Evolutionary conservation across 2,329 filamentous ascomycete species (phyloP), one percentile per base, ranked within the genome.

Genomic region (Colletotrichum musae): DNA sequence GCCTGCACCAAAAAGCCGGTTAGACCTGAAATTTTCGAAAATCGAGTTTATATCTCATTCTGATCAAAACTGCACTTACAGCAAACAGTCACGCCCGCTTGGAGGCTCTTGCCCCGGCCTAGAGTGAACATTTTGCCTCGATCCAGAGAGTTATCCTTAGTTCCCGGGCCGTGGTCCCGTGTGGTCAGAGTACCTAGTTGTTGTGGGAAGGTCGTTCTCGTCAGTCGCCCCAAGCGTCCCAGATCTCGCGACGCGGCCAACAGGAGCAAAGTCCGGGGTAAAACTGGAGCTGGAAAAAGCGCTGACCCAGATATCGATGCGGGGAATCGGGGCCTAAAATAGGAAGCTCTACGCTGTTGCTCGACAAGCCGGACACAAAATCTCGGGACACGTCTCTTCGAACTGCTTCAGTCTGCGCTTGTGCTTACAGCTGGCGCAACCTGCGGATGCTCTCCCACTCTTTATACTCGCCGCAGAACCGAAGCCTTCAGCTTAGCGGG

Each of bases 61-160:
- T 24, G 21, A 24, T 24, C 21, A 24, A 4, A 24, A 24, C 9
- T 36, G 10, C 32, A 36, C 0, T 67, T 13, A 32, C 63, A 70
- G 21, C 68, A 70, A 16, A 62, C 41, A 2, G 63, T 70, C 0
- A 70, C 47, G 2, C 68, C 63, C 6, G 15, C 16, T 21, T 70
- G 68, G 1, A 68, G 68, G 45, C 51, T 26, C 16, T 54, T 67
- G 52, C 68, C 63, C 1, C 68, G 52, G 0, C 63, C 63, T 6
- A 70, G 63, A 15, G 21, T 59, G 16, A 68, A 68, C 60, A 63
- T 63, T n/a, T 6, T 48, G 41, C 15, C 18, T 18, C 18, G 18
- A 18, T 18, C 18, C 18, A 18, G 18, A 18, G 18, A 18, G 18
- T 18, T 18, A 18, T 18, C 18, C 18, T 18, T 18, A 18, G 18